These are phyloP conservation scores for Phytophthora sp. DNA, from an alignment of 352 stramenopile species.

Conservation along the genomic window DNA sequence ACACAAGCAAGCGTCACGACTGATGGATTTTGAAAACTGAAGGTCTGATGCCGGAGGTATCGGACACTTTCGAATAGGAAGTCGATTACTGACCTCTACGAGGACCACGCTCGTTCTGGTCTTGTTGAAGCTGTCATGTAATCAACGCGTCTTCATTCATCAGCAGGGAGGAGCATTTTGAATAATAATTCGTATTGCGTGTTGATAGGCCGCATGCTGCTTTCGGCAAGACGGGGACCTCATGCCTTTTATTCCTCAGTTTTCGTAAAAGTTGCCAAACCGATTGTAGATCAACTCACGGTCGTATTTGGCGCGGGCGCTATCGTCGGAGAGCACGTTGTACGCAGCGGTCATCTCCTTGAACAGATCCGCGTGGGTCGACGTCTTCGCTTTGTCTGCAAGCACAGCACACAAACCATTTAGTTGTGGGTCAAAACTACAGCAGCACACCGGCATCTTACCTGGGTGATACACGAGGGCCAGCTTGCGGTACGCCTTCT, in stretches of 20 bases:
- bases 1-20: background rate
- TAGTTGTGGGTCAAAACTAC: background rate
- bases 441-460: conserved; percentile 32
- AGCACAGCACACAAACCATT: conserved; percentile 3
- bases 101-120: conserved; percentile 1
- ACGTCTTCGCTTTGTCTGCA: conserved; percentile 78
- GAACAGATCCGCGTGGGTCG: conserved; percentile 69
- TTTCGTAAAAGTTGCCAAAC: conserved; percentile 62
- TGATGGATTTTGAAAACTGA: conserved; percentile 13
- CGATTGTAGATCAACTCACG: conserved; percentile 66
- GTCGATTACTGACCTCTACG: background rate
- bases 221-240: background rate
- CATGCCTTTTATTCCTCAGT: conserved; percentile 12
- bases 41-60: conserved; percentile 2
- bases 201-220: conserved; percentile 2
- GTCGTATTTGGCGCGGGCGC: conserved; percentile 70
- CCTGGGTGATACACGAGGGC: conserved; percentile 88
- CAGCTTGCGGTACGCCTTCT: conserved; percentile 91
- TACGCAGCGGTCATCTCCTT: conserved; percentile 90
- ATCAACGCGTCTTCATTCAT: background rate
- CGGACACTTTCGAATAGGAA: background rate
- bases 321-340: conserved; percentile 76
- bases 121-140: conserved; percentile 3
- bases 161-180: background rate
- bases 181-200: conserved; percentile 17